Base-by-base conservation (phyloP, 1,284 basidiomycete species). In the Porodaedalea pini region DNA sequence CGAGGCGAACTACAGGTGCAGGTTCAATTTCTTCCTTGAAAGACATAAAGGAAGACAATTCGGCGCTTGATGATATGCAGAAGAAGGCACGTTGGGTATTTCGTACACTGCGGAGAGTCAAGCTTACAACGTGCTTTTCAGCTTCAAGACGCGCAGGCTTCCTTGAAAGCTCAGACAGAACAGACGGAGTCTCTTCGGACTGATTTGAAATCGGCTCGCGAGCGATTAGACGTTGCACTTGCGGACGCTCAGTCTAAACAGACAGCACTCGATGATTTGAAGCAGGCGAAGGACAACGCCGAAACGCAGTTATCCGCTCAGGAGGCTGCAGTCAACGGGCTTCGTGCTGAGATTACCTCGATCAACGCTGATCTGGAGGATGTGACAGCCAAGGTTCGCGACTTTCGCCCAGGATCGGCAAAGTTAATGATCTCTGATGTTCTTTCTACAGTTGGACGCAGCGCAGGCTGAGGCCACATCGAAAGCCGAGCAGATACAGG, bases 11-110 rank as follows among this genome's bases (percentile, higher is more conserved):
- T 13, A 62, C 71, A 13, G 72, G 71, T 21, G 65, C 78, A 25
- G 73, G 76, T 13, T 89, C 88, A 2, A 82, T 90, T 50, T 79
- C 85, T 11, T 87, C 88, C 3, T 82, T 90, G 58, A 79, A 75
- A 59, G 88, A 88, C 64, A 74, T 85, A 10, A 81, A 78, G 62
- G 85, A 83, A 62, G 83, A 84, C 62, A 73, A 68, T n/a, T 80
- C 80, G 63, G 76, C 69, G 15, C 62, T 81, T 23, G 77, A 79
- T 54, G 84, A 82, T 54, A 63, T 89, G 21, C 82, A 86, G 67
- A 71, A 67, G 54, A 83, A 88, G 79, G 88, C 82, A 65, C 49
- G 71, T 47, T 47, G 13, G 21, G 31, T 29, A 15, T 7, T 47
- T 3, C 45, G 13, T 6, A 34, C 15, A 41, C 8, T 8, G 11